Base-by-base conservation (phyloP, 2,329 filamentous ascomycete genomes). In the Coniella vitis region DNA sequence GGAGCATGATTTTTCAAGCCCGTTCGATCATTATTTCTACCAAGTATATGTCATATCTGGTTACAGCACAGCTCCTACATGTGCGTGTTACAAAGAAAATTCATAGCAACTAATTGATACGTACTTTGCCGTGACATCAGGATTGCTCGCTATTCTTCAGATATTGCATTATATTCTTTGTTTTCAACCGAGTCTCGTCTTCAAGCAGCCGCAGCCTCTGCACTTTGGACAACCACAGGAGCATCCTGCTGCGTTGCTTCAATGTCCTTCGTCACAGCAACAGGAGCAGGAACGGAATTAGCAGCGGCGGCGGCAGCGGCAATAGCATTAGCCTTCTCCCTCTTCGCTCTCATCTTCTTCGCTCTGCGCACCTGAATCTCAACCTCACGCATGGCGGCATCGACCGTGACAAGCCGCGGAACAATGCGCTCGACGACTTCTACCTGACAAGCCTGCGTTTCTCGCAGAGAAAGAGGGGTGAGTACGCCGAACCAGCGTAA, bases 281-380 rank as follows among this genome's bases (percentile, higher is more conserved):
- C 16, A 36, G 34, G 8, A 36, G n/a, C n/a, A n/a, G n/a, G n/a
- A n/a, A n/a, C n/a, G n/a, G n/a, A n/a, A n/a, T n/a, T n/a, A n/a
- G n/a, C n/a, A n/a, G n/a, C n/a, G n/a, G n/a, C n/a, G n/a, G n/a
- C n/a, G n/a, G 34, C 34, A n/a, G 34, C 34, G 1, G 34, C 34
- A n/a, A 16, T 20, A 4, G 60, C 59, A 12, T 55, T 56, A 4
- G 63, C 63, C 3, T 61, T 63, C 52, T 68, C 68, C 1, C 67
- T 68, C 61, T 78, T 79, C 21, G 71, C 69, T 32, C 75, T 66
- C 64, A 63, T 73, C 67, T 82, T 81, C 49, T 73, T 68, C 32
- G 75, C 76, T 49, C 84, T 70, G 34, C 84, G 73, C 47, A 91
- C 81, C 56, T 85, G 77, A 45, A 83, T 79, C 67, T 90, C 86